These are phyloP conservation scores for Mycena venus DNA, from an alignment of 768 basidiomycete genomes.

Conservation along the genomic window DNA sequence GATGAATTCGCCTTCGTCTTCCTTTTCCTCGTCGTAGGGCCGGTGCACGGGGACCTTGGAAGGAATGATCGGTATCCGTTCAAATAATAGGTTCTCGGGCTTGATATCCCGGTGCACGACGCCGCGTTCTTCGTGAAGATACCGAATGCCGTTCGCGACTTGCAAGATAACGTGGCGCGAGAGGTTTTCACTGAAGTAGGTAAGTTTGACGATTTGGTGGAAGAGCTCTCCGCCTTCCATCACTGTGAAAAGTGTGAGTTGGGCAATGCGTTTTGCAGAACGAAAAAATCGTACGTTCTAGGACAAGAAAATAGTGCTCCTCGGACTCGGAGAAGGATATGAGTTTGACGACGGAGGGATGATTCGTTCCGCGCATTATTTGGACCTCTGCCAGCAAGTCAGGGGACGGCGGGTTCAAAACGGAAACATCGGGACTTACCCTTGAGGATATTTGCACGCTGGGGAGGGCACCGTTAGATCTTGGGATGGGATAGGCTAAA, in stretches of 20 bases:
- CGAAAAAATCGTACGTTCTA: constrained; percentile 77
- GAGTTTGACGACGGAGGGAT: constrained; percentile 94
- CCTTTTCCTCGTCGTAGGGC: constrained; percentile 98
- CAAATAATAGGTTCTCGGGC: constrained; percentile 96
- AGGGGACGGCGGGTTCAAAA: background rate
- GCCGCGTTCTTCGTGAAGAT: constrained; percentile 97
- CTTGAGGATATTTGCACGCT: constrained; percentile 99
- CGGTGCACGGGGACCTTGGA: constrained; percentile 81
- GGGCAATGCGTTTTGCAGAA: background rate
- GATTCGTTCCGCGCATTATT: constrained; percentile 96
- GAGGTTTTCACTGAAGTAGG: constrained; percentile 98
- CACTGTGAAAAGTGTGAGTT: constrained; percentile 62
- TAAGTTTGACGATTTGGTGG: constrained; percentile 98
- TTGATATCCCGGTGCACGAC: constrained; percentile 99
- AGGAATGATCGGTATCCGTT: constrained; percentile 91
- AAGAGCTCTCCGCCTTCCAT: constrained; percentile 99
- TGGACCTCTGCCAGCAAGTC: constrained; percentile 82
- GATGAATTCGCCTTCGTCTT: constrained; percentile 97
- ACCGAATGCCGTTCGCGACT: constrained; percentile 93
- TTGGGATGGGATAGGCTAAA: constrained; percentile 14
- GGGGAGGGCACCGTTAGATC: constrained; percentile 38
- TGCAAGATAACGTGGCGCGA: constrained; percentile 97
- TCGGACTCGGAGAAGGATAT: constrained; percentile 91
- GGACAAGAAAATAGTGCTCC: constrained; percentile 94
- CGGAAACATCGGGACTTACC: constrained; percentile 55